phyloP scores from a whole-genome alignment of 768 basidiomycete genomes.

The Tubosaeta sp. region DNA sequence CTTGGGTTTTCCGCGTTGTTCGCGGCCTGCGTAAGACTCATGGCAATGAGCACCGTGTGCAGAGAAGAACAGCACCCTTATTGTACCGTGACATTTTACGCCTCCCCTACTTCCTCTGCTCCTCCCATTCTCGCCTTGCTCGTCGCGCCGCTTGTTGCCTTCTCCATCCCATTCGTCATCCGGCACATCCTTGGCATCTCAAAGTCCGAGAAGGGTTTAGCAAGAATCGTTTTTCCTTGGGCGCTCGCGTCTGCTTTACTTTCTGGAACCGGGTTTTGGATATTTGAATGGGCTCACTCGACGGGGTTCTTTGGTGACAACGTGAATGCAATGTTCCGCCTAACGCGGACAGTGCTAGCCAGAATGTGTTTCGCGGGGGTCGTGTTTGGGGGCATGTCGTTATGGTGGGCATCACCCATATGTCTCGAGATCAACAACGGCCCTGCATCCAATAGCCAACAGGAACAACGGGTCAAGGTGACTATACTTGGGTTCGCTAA shows the following conservation, averaged over 20 bases:
- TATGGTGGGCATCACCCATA: constrained; percentile 74
- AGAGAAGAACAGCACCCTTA: constrained; percentile 92
- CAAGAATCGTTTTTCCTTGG: constrained; percentile 55
- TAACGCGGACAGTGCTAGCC: constrained; percentile 57
- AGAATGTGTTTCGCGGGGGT: constrained; percentile 50
- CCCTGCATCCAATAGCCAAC: constrained; percentile 5
- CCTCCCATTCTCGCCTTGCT: constrained; percentile 59
- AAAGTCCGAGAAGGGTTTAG: constrained; percentile 70
- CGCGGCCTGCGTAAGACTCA: constrained; percentile 66
- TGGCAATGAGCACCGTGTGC: constrained; percentile 81
- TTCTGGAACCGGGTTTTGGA: constrained; percentile 65
- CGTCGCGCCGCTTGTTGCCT: constrained; percentile 51
- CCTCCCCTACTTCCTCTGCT: constrained; percentile 62
- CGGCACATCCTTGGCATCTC: constrained; percentile 58
- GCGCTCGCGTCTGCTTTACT: constrained; percentile 57
- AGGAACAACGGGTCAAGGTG: constrained; percentile 40
- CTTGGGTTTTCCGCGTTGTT: constrained; percentile 66
- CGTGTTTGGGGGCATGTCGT: constrained; percentile 46
- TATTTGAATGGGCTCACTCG: constrained; percentile 76
- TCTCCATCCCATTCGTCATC: constrained; percentile 55
- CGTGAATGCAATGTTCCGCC: constrained; percentile 43
- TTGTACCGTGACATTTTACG: constrained; percentile 88
- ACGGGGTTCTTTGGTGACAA: constrained; percentile 40
- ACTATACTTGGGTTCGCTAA: constrained; percentile 84
- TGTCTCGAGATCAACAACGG: constrained; percentile 59